Evolutionary conservation across 2,329 filamentous ascomycete species (phyloP).

Genomic region (Trichophyton mentagrophytes): DNA sequence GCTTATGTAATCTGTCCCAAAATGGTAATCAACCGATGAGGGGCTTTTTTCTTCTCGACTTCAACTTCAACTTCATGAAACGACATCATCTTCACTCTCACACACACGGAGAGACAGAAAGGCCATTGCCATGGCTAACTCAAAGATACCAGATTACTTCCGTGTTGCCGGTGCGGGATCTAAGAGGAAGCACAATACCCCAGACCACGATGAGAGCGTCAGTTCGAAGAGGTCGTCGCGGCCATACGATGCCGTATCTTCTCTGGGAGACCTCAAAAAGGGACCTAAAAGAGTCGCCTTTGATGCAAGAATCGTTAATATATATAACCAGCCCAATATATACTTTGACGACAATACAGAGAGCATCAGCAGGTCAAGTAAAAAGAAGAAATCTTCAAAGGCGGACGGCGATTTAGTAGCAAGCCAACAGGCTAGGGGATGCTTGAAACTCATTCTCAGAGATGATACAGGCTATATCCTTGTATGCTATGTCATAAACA

Average conservation of each 20-base stretch:
- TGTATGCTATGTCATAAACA: background rate
- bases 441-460: slow-evolving; percentile 17
- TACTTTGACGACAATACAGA: slow-evolving; percentile 1
- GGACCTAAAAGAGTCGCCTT: slow-evolving; percentile 16
- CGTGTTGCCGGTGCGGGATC: background rate
- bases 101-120: background rate
- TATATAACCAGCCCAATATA: slow-evolving; percentile 14
- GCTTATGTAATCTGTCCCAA: background rate
- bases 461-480: slow-evolving; percentile 18
- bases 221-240: background rate
- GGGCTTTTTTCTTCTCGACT: background rate
- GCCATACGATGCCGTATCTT: background rate
- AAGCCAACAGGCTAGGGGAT: slow-evolving; percentile 7
- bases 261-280: slow-evolving; percentile 14
- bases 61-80: background rate
- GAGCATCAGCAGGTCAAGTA: too few relatives aligned
- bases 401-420: background rate
- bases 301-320: slow-evolving; percentile 19
- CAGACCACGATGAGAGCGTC: background rate
- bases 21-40: slow-evolving; percentile 1
- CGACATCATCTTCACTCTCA: background rate
- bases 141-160: slow-evolving; percentile 2
- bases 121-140: background rate
- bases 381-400: background rate
- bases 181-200: background rate